Conservation (phyloP, 2,329 filamentous ascomycete genomes). For the Pestalotiopsis sp. region DNA sequence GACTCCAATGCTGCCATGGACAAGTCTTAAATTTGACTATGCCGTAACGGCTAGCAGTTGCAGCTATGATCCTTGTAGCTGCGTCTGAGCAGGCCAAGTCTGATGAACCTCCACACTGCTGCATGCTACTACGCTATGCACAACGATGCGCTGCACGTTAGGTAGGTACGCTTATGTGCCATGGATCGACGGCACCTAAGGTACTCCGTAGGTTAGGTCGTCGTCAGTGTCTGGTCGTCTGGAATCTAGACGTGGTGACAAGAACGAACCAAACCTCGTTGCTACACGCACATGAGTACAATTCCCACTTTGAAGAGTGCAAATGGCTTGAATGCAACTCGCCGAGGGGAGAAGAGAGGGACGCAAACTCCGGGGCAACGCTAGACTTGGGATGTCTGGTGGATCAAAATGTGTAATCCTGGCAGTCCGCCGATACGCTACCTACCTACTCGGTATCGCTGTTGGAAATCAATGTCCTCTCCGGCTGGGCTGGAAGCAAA, state of each 20-base stretch:
- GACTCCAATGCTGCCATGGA: conserved; percentile 11
- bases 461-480: no score
- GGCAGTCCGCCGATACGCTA: no score
- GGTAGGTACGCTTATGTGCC: not conserved
- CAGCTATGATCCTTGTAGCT: conserved; percentile 20
- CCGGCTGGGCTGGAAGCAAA: not conserved
- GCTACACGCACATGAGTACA: not conserved
- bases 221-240: not conserved
- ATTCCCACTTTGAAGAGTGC: not conserved
- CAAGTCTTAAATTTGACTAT: conserved; percentile 17
- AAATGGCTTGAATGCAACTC: not conserved
- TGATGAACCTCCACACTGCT: conserved; percentile 8
- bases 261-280: not conserved
- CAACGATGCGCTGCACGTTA: conserved; percentile 11
- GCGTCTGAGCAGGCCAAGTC: conserved; percentile 4
- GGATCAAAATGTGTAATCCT: no score
- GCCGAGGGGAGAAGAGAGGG: not conserved
- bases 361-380: no score
- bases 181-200: not conserved
- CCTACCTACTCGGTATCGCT: no score
- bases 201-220: not conserved
- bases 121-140: conserved; percentile 7
- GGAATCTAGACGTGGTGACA: no score
- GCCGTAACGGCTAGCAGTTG: conserved; percentile 32
- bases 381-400: no score